A percentile compares a stretch with the other conserved stretches of the same genome.
phyloP scores from a whole-genome alignment of 106 monocot species.

The Allium cepa region DNA sequence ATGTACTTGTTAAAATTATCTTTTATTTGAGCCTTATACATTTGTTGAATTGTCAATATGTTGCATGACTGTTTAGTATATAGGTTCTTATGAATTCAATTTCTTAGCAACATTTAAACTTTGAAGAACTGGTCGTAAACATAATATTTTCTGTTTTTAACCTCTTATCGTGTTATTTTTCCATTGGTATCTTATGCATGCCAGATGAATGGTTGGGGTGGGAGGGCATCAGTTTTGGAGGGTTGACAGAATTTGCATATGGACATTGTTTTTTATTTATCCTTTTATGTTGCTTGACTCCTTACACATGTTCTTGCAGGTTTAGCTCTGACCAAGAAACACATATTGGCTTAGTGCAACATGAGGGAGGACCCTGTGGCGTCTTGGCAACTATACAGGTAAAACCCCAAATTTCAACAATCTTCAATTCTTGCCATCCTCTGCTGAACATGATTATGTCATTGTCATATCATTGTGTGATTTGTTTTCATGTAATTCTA shows the following conservation, averaged over 20 bases:
- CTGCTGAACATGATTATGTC: not conserved
- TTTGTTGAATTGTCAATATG: too few relatives aligned
- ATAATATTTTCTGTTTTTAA: not conserved
- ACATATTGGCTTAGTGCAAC: slow-evolving; percentile 87
- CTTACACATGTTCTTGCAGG: slow-evolving; percentile 32
- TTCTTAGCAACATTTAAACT: too few relatives aligned
- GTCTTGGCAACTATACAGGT: slow-evolving; percentile 95
- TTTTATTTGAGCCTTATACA: too few relatives aligned
- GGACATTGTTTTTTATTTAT: too few relatives aligned
- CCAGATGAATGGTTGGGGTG: not conserved
- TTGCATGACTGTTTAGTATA: too few relatives aligned
- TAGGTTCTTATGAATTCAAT: too few relatives aligned
- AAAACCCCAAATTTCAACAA: not conserved
- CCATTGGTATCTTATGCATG: not conserved
- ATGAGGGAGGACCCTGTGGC: slow-evolving; percentile 98
- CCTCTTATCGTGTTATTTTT: not conserved
- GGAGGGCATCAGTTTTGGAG: not conserved
- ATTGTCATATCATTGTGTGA: too few relatives aligned
- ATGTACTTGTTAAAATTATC: too few relatives aligned
- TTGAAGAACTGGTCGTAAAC: too few relatives aligned
- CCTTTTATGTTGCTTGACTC: not conserved
- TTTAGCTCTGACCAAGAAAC: slow-evolving; percentile 98
- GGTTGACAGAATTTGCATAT: not conserved
- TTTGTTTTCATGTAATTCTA: too few relatives aligned
- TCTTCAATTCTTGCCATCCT: not conserved